phyloP scores from a whole-genome alignment of 352 stramenopile genomes.

The Peronospora belbahrii region DNA sequence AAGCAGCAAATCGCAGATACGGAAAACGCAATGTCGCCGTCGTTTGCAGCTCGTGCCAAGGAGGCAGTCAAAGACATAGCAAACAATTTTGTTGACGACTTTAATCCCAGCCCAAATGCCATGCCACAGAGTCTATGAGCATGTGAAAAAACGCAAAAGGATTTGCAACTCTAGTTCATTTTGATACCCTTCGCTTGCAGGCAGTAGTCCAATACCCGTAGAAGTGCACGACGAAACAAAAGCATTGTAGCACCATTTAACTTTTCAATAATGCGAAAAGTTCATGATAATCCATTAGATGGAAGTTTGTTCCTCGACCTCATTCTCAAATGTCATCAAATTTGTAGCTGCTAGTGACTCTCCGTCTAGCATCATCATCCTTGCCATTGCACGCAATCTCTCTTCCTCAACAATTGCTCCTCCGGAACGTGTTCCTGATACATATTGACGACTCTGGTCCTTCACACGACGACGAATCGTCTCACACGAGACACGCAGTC shows the following conservation, averaged over 20 bases:
- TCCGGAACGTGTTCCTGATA: background rate
- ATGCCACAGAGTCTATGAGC: background rate
- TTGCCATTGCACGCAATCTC: too few relatives aligned
- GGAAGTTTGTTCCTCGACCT: too few relatives aligned
- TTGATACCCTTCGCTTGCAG: background rate
- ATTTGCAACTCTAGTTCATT: background rate
- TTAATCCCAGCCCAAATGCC: conserved; percentile 4
- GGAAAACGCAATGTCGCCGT: conserved; percentile 16
- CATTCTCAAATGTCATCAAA: too few relatives aligned
- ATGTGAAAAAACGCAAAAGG: conserved; percentile 4
- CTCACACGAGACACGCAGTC: conserved; percentile 58
- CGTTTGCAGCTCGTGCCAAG: conserved; percentile 14
- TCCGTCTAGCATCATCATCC: too few relatives aligned
- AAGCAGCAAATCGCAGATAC: conserved; percentile 20
- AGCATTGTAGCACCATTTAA: too few relatives aligned
- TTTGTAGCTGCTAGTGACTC: too few relatives aligned
- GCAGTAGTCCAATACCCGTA: background rate
- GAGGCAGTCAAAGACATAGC: conserved; percentile 13
- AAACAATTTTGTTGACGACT: conserved; percentile 10
- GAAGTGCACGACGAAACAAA: too few relatives aligned
- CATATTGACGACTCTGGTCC: conserved; percentile 39
- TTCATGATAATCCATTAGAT: too few relatives aligned
- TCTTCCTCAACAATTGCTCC: too few relatives aligned
- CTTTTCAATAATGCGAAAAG: too few relatives aligned
- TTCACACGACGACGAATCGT: conserved; percentile 62